Conservation (phyloP, 345 rosid species). For the Melaleuca alternifolia region DNA sequence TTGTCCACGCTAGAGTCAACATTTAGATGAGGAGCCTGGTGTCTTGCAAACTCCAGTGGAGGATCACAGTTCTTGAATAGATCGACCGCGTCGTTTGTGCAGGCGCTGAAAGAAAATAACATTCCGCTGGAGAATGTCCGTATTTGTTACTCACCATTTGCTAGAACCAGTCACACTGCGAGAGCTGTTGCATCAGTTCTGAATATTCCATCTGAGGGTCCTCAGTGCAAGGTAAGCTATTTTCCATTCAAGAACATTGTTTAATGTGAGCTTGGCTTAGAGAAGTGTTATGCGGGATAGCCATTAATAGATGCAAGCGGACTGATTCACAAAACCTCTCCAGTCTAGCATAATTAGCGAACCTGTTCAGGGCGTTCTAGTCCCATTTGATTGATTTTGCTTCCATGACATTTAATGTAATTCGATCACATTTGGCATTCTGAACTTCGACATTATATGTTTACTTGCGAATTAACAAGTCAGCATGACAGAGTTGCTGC, state of each 20-base stretch:
- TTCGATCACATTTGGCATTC: neutral
- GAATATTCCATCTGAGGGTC: conserved; percentile 55
- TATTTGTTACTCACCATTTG: conserved; percentile 85
- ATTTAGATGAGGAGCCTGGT: neutral
- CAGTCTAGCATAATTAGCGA: neutral
- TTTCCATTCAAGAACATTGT: neutral
- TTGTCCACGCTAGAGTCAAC: neutral
- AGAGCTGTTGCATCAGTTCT: conserved; percentile 54
- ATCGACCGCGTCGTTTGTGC: conserved; percentile 6
- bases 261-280: neutral
- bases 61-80: neutral
- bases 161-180: conserved; percentile 85
- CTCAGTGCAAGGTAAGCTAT: conserved; percentile 59
- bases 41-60: neutral
- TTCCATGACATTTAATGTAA: neutral
- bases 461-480: neutral
- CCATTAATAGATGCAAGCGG: neutral
- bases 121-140: conserved; percentile 50
- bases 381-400: neutral
- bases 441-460: neutral
- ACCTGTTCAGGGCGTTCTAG: neutral
- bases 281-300: neutral
- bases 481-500: neutral
- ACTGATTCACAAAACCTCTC: neutral
- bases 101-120: conserved; percentile 60